These are phyloP conservation scores for Fraxinus sp. DNA, from an alignment of 305 asterid species.

Conservation along the genomic window DNA sequence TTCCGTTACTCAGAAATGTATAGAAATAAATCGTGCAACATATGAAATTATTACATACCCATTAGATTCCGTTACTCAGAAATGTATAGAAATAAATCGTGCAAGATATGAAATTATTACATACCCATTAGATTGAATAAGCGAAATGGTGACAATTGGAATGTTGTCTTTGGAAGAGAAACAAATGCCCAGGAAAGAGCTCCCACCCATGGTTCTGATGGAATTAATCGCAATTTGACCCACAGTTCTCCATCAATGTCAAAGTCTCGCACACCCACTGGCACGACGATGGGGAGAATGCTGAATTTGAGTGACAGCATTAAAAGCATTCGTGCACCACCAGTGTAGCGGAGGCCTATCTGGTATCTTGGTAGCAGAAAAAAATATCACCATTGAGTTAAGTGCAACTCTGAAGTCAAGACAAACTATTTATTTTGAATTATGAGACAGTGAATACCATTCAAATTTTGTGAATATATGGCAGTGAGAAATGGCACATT, in stretches of 20 bases:
- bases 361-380: slow-evolving; percentile 63
- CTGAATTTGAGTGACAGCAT: slow-evolving; percentile 75
- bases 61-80: slow-evolving; percentile 46
- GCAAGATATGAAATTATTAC: slow-evolving; percentile 28
- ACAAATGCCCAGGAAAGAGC: slow-evolving; percentile 98
- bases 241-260: slow-evolving; percentile 95
- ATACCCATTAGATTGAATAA: slow-evolving; percentile 91
- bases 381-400: slow-evolving; percentile 16
- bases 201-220: slow-evolving; percentile 95
- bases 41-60: slow-evolving; percentile 53
- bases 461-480: not conserved
- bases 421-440: slow-evolving; percentile 1
- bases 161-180: slow-evolving; percentile 88
- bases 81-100: not conserved
- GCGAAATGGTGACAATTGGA: slow-evolving; percentile 88
- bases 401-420: slow-evolving; percentile 3
- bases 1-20: slow-evolving; percentile 1
- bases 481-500: not conserved
- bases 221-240: slow-evolving; percentile 86
- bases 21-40: slow-evolving; percentile 3
- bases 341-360: slow-evolving; percentile 89
- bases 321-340: slow-evolving; percentile 96
- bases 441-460: slow-evolving; percentile 11
- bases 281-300: slow-evolving; percentile 72
- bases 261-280: slow-evolving; percentile 83